Evolutionary conservation across 2,329 filamentous ascomycete genomes (phyloP).

Genomic region (Xylaria sp.): DNA sequence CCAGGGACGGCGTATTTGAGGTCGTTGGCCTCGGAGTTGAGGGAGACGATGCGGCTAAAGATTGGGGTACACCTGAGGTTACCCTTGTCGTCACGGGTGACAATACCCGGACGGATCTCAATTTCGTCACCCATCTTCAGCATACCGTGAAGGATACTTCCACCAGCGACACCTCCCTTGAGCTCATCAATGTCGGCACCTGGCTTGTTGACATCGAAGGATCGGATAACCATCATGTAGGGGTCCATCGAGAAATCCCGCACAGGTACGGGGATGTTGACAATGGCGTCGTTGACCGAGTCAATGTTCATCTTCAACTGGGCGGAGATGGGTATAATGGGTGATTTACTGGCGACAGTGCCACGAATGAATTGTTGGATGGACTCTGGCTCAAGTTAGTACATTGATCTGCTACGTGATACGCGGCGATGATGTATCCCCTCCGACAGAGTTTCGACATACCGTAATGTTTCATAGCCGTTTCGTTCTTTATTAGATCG

Average conservation of each 20-base stretch:
- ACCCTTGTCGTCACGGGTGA: slow-evolving; percentile 91
- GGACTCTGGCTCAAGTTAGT: slow-evolving; percentile 61
- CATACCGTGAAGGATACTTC: slow-evolving; percentile 94
- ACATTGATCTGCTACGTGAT: neutral
- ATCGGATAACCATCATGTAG: slow-evolving; percentile 99
- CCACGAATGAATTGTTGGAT: slow-evolving; percentile 98
- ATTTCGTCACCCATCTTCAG: slow-evolving; percentile 98
- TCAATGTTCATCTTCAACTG: slow-evolving; percentile 99
- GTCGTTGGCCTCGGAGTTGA: slow-evolving; percentile 98
- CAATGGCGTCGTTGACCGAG: slow-evolving; percentile 93
- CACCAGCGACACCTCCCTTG: slow-evolving; percentile 98
- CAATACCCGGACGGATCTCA: slow-evolving; percentile 98
- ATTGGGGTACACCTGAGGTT: slow-evolving; percentile 97
- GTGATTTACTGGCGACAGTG: slow-evolving; percentile 92
- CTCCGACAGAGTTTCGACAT: neutral
- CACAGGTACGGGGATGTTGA: slow-evolving; percentile 90
- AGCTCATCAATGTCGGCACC: slow-evolving; percentile 98
- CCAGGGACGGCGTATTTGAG: slow-evolving; percentile 98
- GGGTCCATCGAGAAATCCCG: slow-evolving; percentile 91
- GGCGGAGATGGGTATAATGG: slow-evolving; percentile 95
- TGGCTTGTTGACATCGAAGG: slow-evolving; percentile 99
- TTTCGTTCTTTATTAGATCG: slow-evolving; percentile 96
- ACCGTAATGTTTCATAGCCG: slow-evolving; percentile 83
- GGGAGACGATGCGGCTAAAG: slow-evolving; percentile 90
- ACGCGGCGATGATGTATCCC: too few species aligned